Evolutionary conservation across 306 rosid genomes (phyloP).

Genomic region (Ceratonia siliqua): DNA sequence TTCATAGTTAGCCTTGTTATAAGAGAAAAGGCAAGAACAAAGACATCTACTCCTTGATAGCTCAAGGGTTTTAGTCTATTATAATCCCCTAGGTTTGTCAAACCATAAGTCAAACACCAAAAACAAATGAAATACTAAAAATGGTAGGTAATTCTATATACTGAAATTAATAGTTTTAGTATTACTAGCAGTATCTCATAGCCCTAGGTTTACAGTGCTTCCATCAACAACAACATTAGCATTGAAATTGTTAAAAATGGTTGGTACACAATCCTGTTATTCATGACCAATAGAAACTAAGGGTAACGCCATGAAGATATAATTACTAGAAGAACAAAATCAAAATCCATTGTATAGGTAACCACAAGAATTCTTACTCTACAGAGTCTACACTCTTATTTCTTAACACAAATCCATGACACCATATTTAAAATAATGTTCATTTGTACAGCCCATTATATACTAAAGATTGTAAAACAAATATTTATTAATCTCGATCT

Average conservation of each 20-base stretch:
- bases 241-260: constrained; percentile 97
- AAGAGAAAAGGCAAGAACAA: constrained; percentile 71
- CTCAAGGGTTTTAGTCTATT: constrained; percentile 71
- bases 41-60: constrained; percentile 75
- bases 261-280: constrained; percentile 93
- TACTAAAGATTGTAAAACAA: not conserved
- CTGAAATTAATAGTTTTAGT: constrained; percentile 2
- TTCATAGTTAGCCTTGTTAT: constrained; percentile 71
- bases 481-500: not conserved
- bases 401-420: not conserved
- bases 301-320: not conserved
- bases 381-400: not conserved
- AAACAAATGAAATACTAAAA: not conserved
- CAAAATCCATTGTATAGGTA: not conserved
- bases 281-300: not conserved
- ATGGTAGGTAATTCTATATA: not conserved
- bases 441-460: not conserved
- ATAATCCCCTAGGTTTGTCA: constrained; percentile 71
- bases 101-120: not conserved
- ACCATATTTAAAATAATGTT: not conserved
- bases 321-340: not conserved
- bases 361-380: not conserved
- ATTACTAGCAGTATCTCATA: constrained; percentile 99
- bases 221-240: constrained; percentile 99
- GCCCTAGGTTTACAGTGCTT: constrained; percentile 88